Base-by-base conservation (phyloP, 805 yeast genomes). In the Cyberlindnera amylophila region DNA sequence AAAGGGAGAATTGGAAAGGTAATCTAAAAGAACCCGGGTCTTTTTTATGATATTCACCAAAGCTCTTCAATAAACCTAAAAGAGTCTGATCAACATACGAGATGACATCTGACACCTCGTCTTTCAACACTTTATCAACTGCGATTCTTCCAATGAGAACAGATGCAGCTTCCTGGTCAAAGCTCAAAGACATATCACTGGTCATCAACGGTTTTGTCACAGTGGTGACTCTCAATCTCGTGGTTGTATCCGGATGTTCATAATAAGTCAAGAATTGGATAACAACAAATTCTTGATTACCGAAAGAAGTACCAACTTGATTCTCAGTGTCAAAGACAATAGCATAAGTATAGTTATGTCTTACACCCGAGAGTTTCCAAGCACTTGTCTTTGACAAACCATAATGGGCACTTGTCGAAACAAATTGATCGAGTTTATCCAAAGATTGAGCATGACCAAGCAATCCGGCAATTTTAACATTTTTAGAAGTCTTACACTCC, bases 161-260 rank as follows among this genome's bases (percentile, higher is more conserved):
- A 13, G 96, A 95, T 3, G 99, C 96, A 11, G 97, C 96, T 66
- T 93, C 98, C 71, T 93, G 98, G 67, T 93, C 99, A 56, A 81
- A 81, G 13, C 72, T 72, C 9, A 59, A 57, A 31, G 74, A 69
- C 34, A 79, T 52, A 36, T 64, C 67, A 10, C 66, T 61, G 21
- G 67, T 66, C 11, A 69, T 67, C 3, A 77, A 59, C 3, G 71
- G 71, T 24, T 69, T 64, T 6, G 74, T 68, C 4, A 75, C 59
- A 0, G 87, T 81, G 6, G 86, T 80, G 11, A 81, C 85, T 49
- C 79, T 71, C 36, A 82, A 57, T 50, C 86, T 68, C 54, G 70
- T 66, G 18, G 75, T 67, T 3, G 83, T 83, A 39, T 69, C 71
- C 9, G 81, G 67, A 51, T 81, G 86, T 52, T 80, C 84, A 54